A percentile compares a stretch with the other conserved stretches of the same genome.
Conservation (phyloP, 2,329 filamentous ascomycete species). For the Penicillium sp. region DNA sequence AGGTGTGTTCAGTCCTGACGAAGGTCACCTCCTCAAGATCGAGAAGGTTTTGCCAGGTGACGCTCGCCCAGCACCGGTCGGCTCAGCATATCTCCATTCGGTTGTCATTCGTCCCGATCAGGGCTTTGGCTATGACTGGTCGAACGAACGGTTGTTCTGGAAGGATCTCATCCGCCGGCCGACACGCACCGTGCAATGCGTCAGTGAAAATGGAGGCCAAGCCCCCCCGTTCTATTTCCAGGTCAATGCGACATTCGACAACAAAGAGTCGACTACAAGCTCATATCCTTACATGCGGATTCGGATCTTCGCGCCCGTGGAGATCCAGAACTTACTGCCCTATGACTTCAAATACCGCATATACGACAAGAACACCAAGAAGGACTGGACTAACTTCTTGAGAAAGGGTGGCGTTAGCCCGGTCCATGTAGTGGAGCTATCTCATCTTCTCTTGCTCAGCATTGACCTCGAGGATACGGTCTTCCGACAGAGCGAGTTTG, state of each 20-base stretch:
- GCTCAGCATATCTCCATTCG: conserved; percentile 85
- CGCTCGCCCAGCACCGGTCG: conserved; percentile 84
- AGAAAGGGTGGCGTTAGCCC: conserved; percentile 95
- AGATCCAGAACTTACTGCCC: conserved; percentile 89
- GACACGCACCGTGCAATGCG: conserved; percentile 83
- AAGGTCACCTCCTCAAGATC: conserved; percentile 91
- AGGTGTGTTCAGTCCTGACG: conserved; percentile 82
- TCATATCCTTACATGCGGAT: conserved; percentile 94
- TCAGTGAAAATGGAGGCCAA: conserved; percentile 76
- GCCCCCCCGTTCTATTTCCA: conserved; percentile 93
- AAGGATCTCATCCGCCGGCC: conserved; percentile 82
- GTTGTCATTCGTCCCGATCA: conserved; percentile 87
- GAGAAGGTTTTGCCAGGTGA: conserved; percentile 96
- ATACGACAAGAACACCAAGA: conserved; percentile 97
- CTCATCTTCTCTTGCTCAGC: conserved; percentile 86
- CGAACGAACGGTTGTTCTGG: conserved; percentile 86
- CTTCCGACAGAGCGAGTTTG: conserved; percentile 93
- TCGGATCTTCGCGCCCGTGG: conserved; percentile 86
- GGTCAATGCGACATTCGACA: conserved; percentile 82
- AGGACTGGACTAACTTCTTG: conserved; percentile 98
- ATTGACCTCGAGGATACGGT: conserved; percentile 95
- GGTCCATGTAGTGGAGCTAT: conserved; percentile 94
- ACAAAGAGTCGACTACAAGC: conserved; percentile 76
- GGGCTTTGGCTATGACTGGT: conserved; percentile 96
- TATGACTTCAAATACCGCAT: conserved; percentile 99